Evolutionary conservation across 257 asterid species (phyloP), one percentile per base, ranked within the genome.

Genomic region (Fraxinus americana): DNA sequence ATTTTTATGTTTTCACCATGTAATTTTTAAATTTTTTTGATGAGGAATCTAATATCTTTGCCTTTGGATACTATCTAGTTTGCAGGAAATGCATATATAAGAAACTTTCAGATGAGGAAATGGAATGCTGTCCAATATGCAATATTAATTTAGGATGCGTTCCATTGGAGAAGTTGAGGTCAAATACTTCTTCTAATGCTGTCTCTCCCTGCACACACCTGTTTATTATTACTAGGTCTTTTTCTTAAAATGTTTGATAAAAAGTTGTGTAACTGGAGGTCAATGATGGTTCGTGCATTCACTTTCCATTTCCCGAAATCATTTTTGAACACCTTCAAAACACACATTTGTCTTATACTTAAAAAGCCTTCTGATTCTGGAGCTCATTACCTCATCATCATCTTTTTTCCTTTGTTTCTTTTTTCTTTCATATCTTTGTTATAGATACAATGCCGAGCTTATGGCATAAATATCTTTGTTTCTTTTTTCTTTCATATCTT

Each of bases 111-210:
- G 97, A 91, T 76, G 99, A 93, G 81, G 99, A 95, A 85, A 75
- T 82, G 81, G 97, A 91, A 76, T 84, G 92, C 87, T 95, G 99
- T 81, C 99, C 99, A 34, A 77, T 93, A 78, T 95, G 99, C 86
- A 92, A 90, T 74, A 93, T 86, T 73, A 92, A 91, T 80, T 84
- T 95, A 83, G 99, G 99, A 61, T 90, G 97, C 80, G 88, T 78
- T 78, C 99, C 99, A 21, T 70, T 89, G 85, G 99, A 95, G 82
- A 95, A 95, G 78, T 77, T 95, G 89, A 93, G 99, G 99, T 91
- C 19, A 63, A 85, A 81, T 89, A n/a, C 29, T 77, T 80, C 29
- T 77, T 82, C 79, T 43, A 70, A 73, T 27, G 34, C 38, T 71
- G 50, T 80, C 67, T 73, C n/a, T 75, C 70, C 69, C 32, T 69